Evolutionary conservation across 2,329 filamentous ascomycete species (phyloP), one percentile per base, ranked within the genome.

Genomic region (Trichoderma breve): DNA sequence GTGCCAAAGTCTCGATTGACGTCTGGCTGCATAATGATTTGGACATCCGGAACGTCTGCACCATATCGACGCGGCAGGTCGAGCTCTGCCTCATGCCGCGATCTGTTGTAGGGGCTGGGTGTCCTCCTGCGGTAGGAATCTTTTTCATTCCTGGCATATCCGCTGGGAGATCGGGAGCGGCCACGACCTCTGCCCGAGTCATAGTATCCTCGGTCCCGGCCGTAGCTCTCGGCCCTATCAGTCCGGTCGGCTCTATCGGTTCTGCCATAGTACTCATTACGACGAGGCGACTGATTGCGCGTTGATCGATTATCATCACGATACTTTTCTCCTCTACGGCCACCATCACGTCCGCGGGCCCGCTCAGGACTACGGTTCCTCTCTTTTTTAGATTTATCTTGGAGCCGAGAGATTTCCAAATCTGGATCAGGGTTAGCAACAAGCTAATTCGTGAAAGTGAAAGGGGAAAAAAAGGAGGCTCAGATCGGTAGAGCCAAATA

Each of bases 391-490:
- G 78, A 76, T 77, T 92, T 93, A 77, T 93, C 94, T 79, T 97
- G 94, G 4, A 92, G 90, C 73, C 95, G 95, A 6, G 95, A 97
- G 51, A 97, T 89, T 80, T 98, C 95, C 24, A 98, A 88, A 79
- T 97, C 94, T 96, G 74, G 5, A 6, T n/a, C 18, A 36, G 30
- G 30, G 34, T 84, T 74, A 85, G 81, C 70, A 62, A 24, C 26
- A 51, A 11, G 43, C 43, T 21, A 21, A 21, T 51, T n/a, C 11
- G 4, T 51, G 15, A 30, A 57, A 3, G n/a, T 4, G 26, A 5
- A 28, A 15, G 5, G 47, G 5, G 1, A 0, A 24, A 43, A 53
- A 61, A 64, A 11, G 26, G 12, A 53, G 24, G 18, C 5, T 6
- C 4, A 12, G n/a, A 47, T 18, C 12, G 60, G 39, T 21, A 36